Evolutionary conservation across 176 grass and related monocot genomes (phyloP).

Genomic region (Carex pumila): DNA sequence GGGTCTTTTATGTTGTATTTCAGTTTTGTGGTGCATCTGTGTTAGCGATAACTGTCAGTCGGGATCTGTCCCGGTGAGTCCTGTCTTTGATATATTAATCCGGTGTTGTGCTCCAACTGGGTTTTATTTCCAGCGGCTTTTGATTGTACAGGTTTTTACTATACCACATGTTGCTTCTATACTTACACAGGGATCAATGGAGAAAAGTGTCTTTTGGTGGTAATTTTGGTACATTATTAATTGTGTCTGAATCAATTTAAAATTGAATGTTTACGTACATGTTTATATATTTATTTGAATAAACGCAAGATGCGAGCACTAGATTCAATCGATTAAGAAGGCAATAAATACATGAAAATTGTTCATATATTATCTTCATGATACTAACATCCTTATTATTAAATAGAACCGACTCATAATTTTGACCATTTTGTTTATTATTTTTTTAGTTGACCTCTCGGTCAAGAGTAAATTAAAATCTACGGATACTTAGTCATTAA

Average conservation of each 20-base stretch:
- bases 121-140: slow-evolving; percentile 9
- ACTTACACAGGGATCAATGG: not conserved
- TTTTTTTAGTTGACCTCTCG: no score
- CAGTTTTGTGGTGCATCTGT: slow-evolving; percentile 1
- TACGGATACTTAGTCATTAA: no score
- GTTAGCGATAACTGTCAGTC: not conserved
- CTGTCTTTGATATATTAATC: not conserved
- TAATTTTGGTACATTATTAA: not conserved
- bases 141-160: not conserved
- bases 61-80: not conserved
- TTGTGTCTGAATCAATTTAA: not conserved
- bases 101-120: not conserved
- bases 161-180: not conserved
- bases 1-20: not conserved
- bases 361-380: no score
- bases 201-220: not conserved
- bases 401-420: no score
- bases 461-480: no score
- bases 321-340: no score
- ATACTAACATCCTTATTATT: no score
- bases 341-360: no score
- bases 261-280: not conserved
- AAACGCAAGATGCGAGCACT: not conserved
- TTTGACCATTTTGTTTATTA: no score
- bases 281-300: not conserved